A percentile compares a stretch with the other conserved stretches of the same genome.
Evolutionary conservation across 352 stramenopile genomes (phyloP).

Genomic region (Pythium aquatile): DNA sequence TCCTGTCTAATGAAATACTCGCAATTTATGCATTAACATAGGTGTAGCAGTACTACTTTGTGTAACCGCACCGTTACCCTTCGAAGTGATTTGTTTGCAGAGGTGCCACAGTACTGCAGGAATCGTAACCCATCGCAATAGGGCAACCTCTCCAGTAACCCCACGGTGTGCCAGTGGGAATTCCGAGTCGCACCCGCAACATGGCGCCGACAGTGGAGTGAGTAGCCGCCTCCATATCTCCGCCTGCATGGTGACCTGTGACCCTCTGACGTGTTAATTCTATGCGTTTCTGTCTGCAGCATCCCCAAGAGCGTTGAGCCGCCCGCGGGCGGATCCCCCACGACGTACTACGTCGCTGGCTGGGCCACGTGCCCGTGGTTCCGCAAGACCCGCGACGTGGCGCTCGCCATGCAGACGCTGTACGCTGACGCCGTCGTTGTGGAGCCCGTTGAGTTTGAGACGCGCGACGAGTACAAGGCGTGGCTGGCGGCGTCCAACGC

Average conservation of each 20-base stretch:
- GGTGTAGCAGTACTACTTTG: too few relatives aligned
- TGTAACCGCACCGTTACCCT: neutral
- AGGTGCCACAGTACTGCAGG: neutral
- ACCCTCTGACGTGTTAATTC: neutral
- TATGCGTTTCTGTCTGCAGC: constrained; percentile 23
- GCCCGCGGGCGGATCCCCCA: constrained; percentile 23
- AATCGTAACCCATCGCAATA: neutral
- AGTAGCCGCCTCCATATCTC: constrained; percentile 19
- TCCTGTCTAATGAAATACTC: neutral
- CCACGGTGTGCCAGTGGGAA: neutral
- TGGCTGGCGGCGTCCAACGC: constrained; percentile 46
- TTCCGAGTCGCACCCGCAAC: neutral
- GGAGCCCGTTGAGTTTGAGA: constrained; percentile 49
- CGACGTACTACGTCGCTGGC: constrained; percentile 67
- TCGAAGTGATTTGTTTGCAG: neutral
- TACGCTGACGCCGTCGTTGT: constrained; percentile 51
- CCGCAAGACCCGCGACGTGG: constrained; percentile 60
- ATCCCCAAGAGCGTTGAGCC: constrained; percentile 39
- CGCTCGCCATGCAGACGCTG: constrained; percentile 59
- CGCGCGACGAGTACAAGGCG: constrained; percentile 53
- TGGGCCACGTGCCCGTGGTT: constrained; percentile 65
- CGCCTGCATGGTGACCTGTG: neutral
- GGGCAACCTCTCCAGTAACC: too few relatives aligned
- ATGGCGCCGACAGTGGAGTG: constrained; percentile 57
- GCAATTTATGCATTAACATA: neutral